phyloP scores from a whole-genome alignment of 441 rosid species.

The Daphne laureola region DNA sequence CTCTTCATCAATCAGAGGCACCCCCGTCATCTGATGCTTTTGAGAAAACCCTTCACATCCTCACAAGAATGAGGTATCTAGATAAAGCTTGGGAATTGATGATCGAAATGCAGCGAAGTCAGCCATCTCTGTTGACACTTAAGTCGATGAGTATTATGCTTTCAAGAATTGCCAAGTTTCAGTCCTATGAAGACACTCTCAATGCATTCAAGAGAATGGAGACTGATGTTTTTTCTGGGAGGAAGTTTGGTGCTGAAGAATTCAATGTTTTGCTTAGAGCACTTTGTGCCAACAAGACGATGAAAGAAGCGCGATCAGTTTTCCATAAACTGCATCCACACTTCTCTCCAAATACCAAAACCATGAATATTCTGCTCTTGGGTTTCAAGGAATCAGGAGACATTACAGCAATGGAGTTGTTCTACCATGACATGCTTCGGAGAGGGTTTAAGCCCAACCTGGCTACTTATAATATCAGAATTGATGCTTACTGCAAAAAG shows the following conservation, averaged over 20 bases:
- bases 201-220: constrained; percentile 60
- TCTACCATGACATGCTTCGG: constrained; percentile 67
- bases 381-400: constrained; percentile 83
- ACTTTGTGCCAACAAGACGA: constrained; percentile 52
- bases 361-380: constrained; percentile 67
- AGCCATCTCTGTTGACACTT: constrained; percentile 43
- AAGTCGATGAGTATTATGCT: constrained; percentile 82
- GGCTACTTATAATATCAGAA: constrained; percentile 50
- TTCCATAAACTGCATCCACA: constrained; percentile 46
- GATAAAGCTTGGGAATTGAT: constrained; percentile 76
- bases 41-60: constrained; percentile 77
- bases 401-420: constrained; percentile 67
- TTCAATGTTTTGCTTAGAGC: constrained; percentile 73
- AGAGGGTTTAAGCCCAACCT: constrained; percentile 59
- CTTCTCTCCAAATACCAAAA: constrained; percentile 54
- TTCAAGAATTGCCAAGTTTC: constrained; percentile 50
- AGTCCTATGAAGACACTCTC: constrained; percentile 59
- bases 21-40: constrained; percentile 51
- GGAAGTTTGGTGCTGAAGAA: constrained; percentile 53
- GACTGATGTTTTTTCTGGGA: constrained; percentile 40
- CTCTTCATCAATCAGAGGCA: constrained; percentile 21
- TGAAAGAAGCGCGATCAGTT: constrained; percentile 73
- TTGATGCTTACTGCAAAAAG: constrained; percentile 78
- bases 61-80: constrained; percentile 69
- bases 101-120: constrained; percentile 29